Percentiles rank a stretch among this genome's conserved stretches.
These are phyloP conservation scores for Paraleonurus japonicus DNA, from an alignment of 257 asterid genomes.

Conservation along the genomic window DNA sequence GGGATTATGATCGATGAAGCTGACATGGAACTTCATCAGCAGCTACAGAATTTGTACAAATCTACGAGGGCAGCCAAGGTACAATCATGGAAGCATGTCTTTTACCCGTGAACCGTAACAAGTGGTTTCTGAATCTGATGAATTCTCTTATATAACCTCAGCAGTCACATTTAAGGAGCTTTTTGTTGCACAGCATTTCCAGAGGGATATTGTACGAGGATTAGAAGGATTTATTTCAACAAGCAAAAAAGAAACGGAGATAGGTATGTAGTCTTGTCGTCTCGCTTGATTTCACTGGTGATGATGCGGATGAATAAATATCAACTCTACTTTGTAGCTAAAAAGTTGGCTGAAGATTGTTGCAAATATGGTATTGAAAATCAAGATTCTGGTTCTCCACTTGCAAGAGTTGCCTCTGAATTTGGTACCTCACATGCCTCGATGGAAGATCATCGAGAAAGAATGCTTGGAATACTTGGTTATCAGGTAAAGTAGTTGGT, in stretches of 20 bases:
- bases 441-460: constrained; percentile 85
- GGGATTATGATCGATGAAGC: constrained; percentile 69
- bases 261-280: constrained; percentile 49
- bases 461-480: constrained; percentile 72
- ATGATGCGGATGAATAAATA: constrained; percentile 20
- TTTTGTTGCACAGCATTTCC: constrained; percentile 94
- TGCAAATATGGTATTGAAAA: constrained; percentile 83
- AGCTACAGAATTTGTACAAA: constrained; percentile 72
- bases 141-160: constrained; percentile 44
- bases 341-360: constrained; percentile 85
- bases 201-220: constrained; percentile 87
- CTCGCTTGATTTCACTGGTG: constrained; percentile 26
- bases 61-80: constrained; percentile 96
- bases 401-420: constrained; percentile 61
- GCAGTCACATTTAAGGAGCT: constrained; percentile 61
- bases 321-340: constrained; percentile 54
- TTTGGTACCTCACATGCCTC: constrained; percentile 87
- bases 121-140: constrained; percentile 42
- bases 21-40: constrained; percentile 66
- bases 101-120: not conserved
- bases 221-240: constrained; percentile 71
- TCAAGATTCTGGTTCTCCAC: constrained; percentile 60
- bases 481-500: constrained; percentile 54
- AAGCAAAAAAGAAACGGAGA: constrained; percentile 83
- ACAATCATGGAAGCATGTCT: constrained; percentile 26